Evolutionary conservation across 148 eudicot species (phyloP).

Genomic region (Nyssa sinensis): DNA sequence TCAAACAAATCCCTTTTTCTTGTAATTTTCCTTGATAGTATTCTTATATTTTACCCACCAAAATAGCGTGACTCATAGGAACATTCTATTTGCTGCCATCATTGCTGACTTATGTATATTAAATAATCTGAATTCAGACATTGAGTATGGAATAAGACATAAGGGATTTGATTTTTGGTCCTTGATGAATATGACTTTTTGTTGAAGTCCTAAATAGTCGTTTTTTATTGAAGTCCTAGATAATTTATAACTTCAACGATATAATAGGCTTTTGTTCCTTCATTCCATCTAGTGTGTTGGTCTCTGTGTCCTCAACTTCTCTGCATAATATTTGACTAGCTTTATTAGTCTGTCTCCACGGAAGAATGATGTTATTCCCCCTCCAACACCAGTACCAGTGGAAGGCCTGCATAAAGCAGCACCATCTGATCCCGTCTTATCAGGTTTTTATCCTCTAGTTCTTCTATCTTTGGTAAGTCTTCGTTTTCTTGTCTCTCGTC

Average conservation of each 20-base stretch:
- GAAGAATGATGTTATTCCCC: conserved; percentile 51
- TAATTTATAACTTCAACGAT: background rate
- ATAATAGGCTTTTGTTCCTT: background rate
- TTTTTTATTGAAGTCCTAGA: conserved; percentile 8
- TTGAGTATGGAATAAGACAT: background rate
- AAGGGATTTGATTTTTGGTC: conserved; percentile 4
- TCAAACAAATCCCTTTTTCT: conserved; percentile 3
- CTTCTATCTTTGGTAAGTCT: conserved; percentile 44
- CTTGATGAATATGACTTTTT: conserved; percentile 3
- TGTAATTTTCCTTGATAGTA: background rate
- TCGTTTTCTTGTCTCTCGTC: conserved; percentile 20
- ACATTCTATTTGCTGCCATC: conserved; percentile 1
- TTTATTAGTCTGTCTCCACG: conserved; percentile 24
- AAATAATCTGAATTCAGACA: background rate
- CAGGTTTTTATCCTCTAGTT: conserved; percentile 42
- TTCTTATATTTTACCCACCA: background rate
- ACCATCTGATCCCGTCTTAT: conserved; percentile 33
- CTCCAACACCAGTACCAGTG: conserved; percentile 86
- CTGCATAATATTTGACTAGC: conserved; percentile 8
- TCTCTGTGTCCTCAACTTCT: conserved; percentile 8
- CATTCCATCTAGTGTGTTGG: conserved; percentile 4
- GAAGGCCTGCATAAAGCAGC: conserved; percentile 64
- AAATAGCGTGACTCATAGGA: background rate
- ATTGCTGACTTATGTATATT: background rate
- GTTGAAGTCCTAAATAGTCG: background rate